Base-by-base conservation (phyloP, 164 flowering plant species). In the Paratinospora sagittata region DNA sequence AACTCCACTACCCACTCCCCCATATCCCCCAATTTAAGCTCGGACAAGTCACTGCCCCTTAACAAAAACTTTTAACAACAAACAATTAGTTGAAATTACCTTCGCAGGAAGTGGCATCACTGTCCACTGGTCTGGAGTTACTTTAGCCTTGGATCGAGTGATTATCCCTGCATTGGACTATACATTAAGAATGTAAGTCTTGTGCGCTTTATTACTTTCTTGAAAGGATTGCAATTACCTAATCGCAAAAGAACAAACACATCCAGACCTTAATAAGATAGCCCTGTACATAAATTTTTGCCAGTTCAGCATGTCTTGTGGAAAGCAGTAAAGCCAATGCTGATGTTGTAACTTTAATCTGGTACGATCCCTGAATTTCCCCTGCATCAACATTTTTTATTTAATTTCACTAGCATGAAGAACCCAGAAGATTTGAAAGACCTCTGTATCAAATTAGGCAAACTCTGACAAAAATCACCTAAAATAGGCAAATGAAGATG, bases 301-400 rank as follows among this genome's bases (percentile, higher is more conserved):
- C 84, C 77, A 95, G 62, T 73, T 86, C 92, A 63, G 64, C 70
- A 81, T 91, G 97, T 73, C 80, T 83, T 1, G 97, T 79, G 55
- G 92, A 81, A 26, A 95, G 88, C 80, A 95, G 68, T 43, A 95
- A 75, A 52, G 97, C 94, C 84, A 95, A 84, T 68, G 97, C 99
- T 74, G 87, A 86, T 9, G 96, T 91, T 27, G 95, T 90, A 27
- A 95, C 95, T 83, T 92, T 95, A 71, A 92, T 95, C 77, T 89
- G 92, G 75, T 92, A 95, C 7, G 89, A 78, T 49, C 99, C 99
- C 76, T 86, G 96, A 72, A 95, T 86, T 82, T 95, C 99, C 57
- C 88, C 97, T 92, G 84, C 72, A 78, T 61, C 3, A 45, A 13
- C 34, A 45, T 9, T 43, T 67, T 24, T 23, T 41, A 13, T 41